Evolutionary conservation across 73 alveolate species (phyloP).

Genomic region (Effrenium voratum): DNA sequence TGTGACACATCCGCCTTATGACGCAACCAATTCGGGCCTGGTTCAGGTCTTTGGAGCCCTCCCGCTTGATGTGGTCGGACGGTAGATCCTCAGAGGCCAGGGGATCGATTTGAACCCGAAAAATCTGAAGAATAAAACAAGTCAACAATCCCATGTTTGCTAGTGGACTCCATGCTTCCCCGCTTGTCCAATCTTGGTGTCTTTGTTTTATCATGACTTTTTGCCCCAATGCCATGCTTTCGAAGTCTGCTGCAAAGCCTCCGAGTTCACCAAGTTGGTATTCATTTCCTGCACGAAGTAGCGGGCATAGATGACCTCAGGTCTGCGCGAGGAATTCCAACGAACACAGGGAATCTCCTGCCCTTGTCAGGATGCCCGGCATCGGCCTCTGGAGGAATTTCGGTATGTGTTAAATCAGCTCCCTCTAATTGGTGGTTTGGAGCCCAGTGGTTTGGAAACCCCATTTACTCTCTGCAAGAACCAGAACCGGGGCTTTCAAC

Average conservation of each 20-base stretch:
- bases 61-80: slow-evolving; percentile 6
- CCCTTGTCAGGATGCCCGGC: no score
- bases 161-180: background rate
- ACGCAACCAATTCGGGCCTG: no score
- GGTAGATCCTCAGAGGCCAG: slow-evolving; percentile 4
- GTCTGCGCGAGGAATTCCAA: background rate
- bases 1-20: no score
- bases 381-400: no score
- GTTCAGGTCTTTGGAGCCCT: no score
- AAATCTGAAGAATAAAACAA: background rate
- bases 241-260: background rate
- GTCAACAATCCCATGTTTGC: background rate
- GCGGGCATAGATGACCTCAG: slow-evolving; percentile 71
- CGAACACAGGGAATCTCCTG: no score
- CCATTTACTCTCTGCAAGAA: no score
- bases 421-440: no score
- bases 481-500: no score
- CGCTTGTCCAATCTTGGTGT: background rate
- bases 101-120: background rate
- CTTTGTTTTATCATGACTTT: background rate
- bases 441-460: no score
- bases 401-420: no score
- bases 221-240: background rate
- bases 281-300: slow-evolving; percentile 68
- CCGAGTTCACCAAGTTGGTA: slow-evolving; percentile 40